Percentiles rank a stretch among this genome's conserved stretches.
These are phyloP conservation scores for Eleusine coracana DNA, from an alignment of 176 grass and related monocot genomes.

Conservation along the genomic window DNA sequence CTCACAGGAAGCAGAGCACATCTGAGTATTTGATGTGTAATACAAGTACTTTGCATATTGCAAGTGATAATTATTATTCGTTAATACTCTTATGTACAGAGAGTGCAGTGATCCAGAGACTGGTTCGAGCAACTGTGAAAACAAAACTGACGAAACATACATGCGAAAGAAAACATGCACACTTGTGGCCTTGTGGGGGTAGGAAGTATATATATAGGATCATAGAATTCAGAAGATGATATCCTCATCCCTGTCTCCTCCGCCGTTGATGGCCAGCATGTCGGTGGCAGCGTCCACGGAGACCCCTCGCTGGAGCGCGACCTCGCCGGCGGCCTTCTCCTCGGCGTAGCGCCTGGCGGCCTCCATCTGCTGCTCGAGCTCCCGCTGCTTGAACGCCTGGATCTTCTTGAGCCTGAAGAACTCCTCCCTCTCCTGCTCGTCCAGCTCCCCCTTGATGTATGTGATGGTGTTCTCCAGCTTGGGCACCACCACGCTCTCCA, in stretches of 20 bases:
- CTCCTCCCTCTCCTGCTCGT: conserved; percentile 86
- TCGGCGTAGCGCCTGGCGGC: conserved; percentile 46
- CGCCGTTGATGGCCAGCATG: conserved; percentile 52
- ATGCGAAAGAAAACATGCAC: too few relatives aligned
- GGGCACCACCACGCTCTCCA: conserved; percentile 78
- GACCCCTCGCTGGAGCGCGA: conserved; percentile 67
- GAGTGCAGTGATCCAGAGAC: not conserved
- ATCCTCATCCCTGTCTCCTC: conserved; percentile 55
- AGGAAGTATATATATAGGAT: not conserved
- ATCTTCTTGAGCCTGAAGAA: conserved; percentile 96
- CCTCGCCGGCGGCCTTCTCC: conserved; percentile 54
- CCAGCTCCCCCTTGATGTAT: conserved; percentile 74
- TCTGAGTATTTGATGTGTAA: not conserved
- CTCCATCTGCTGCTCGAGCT: conserved; percentile 55
- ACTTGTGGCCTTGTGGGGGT: too few relatives aligned
- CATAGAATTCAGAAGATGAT: conserved; percentile 64
- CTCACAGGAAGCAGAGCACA: not conserved
- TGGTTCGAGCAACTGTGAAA: not conserved
- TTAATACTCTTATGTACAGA: not conserved
- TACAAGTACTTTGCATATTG: not conserved
- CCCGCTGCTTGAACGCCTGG: conserved; percentile 60
- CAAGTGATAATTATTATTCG: not conserved
- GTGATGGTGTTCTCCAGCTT: conserved; percentile 75
- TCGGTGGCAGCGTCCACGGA: conserved; percentile 45
- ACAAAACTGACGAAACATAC: not conserved